Percentiles rank a stretch among this genome's conserved stretches.
These are phyloP conservation scores for Arctium lappa DNA, from an alignment of 129 eudicot genomes.

Conservation along the genomic window DNA sequence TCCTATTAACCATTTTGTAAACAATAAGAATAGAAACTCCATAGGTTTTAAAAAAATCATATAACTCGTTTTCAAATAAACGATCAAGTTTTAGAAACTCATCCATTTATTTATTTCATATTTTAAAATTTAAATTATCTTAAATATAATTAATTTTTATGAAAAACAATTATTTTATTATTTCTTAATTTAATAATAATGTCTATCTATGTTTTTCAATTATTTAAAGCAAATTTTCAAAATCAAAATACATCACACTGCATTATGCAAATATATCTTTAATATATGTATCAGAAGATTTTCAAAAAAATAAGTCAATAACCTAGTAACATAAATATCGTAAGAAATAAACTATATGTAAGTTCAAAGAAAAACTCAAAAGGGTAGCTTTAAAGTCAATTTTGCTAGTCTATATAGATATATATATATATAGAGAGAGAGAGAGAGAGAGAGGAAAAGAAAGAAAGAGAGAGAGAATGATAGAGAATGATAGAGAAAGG, in stretches of 20 bases:
- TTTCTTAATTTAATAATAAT: neutral
- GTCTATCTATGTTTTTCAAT: neutral
- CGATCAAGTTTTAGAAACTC: neutral
- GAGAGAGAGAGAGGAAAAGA: too few relatives aligned
- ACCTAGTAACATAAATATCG: neutral
- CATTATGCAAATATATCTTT: neutral
- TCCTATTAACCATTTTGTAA: neutral
- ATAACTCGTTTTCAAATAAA: neutral
- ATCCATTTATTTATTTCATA: too few relatives aligned
- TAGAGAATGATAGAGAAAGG: neutral
- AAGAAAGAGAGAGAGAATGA: too few relatives aligned
- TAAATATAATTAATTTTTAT: too few relatives aligned
- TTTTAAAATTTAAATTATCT: too few relatives aligned
- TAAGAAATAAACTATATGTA: neutral
- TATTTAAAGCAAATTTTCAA: too few relatives aligned
- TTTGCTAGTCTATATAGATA: neutral
- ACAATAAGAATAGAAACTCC: neutral
- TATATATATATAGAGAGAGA: too few relatives aligned
- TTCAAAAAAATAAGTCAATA: neutral
- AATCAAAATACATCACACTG: neutral
- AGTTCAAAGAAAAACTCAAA: conserved; percentile 9
- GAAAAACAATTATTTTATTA: neutral
- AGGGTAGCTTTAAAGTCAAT: conserved; percentile 33
- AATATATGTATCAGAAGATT: neutral
- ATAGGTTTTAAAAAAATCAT: too few relatives aligned